Base-by-base conservation (phyloP, 1,284 basidiomycete genomes). In the Pseudozyma hubeiensis region DNA sequence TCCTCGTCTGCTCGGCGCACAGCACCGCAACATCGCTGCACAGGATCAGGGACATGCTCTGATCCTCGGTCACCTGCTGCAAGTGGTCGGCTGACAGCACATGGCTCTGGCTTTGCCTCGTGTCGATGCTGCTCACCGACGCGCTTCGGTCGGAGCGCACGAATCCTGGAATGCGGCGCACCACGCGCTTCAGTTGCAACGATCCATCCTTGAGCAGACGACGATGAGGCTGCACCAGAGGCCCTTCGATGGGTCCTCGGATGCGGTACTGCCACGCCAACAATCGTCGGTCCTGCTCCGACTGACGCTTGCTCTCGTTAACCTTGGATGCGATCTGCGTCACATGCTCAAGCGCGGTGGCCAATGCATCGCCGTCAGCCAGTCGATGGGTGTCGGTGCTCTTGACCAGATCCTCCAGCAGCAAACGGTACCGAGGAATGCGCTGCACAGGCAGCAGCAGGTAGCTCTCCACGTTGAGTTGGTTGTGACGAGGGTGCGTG, bases 171-270 rank as follows among this genome's bases (percentile, higher is more conserved):
- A 91, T 89, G 84, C 96, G 95, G 77, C 94, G 91, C 54, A 97
- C 93, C 46, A 97, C 91, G 31, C 94, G 90, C 11, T 92, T 93
- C 37, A 98, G 87, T 53, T 91, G 87, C 49, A 97, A 85, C 19
- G 89, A 87, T 14, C 94, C 94, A 40, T 85, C 85, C 40, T 80
- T 79, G 33, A 86, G 55, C 44, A 86, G 55, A 89, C 93, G 79
- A 88, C 96, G 90, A 87, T 99, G 97, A 14, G 96, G 97, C 85
- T 99, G 97, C 31, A 99, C 97, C 44, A 99, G 87, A 10, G 97
- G 95, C 64, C 93, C 95, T 4, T 94, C 93, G 84, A 97, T 97
- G 79, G 90, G 91, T 30, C 93, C 93, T 44, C 91, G 88, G 80
- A 99, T 97, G 75, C 93, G 88, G 53, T 90, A 85, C 86, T 99